phyloP scores from a whole-genome alignment of 352 stramenopile genomes.

The Saprolegnia diclina region DNA sequence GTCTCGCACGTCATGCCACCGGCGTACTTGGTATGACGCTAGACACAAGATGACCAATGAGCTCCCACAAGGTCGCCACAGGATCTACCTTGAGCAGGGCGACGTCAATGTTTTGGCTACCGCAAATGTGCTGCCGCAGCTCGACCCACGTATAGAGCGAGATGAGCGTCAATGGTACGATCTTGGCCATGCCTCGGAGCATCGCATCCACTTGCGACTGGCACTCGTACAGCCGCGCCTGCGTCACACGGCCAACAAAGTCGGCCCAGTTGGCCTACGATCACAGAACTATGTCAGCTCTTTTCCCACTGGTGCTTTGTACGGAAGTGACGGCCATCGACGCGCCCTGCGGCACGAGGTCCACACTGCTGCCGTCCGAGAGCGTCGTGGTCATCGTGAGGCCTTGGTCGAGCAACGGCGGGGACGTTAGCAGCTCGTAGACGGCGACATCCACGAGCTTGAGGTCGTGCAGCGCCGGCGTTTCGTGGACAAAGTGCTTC shows the following conservation, averaged over 20 bases:
- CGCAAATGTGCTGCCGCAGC: slow-evolving; percentile 73
- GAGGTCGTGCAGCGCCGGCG: slow-evolving; percentile 47
- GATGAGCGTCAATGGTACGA: slow-evolving; percentile 59
- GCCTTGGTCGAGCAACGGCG: slow-evolving; percentile 12
- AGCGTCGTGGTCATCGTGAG: slow-evolving; percentile 58
- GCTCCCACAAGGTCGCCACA: background rate
- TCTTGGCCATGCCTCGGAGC: slow-evolving; percentile 56
- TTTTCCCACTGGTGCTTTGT: background rate
- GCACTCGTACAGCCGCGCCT: slow-evolving; percentile 61
- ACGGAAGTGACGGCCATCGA: slow-evolving; percentile 29
- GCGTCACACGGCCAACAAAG: slow-evolving; percentile 57
- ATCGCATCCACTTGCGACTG: slow-evolving; percentile 72
- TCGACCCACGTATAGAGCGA: slow-evolving; percentile 74
- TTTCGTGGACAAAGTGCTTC: slow-evolving; percentile 77
- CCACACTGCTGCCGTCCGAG: slow-evolving; percentile 56
- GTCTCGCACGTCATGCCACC: slow-evolving; percentile 67
- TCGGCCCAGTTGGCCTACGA: slow-evolving; percentile 53
- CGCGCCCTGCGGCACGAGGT: slow-evolving; percentile 47
- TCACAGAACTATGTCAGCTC: background rate
- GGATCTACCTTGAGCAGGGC: slow-evolving; percentile 56
- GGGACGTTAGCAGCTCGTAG: slow-evolving; percentile 35
- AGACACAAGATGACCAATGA: background rate
- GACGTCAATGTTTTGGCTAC: slow-evolving; percentile 68
- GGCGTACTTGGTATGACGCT: slow-evolving; percentile 73
- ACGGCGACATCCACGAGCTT: slow-evolving; percentile 56